A percentile compares a stretch with the other conserved stretches of the same genome.
Evolutionary conservation across 1,284 basidiomycete genomes (phyloP).

Genomic region (Mycosarcoma maydis): DNA sequence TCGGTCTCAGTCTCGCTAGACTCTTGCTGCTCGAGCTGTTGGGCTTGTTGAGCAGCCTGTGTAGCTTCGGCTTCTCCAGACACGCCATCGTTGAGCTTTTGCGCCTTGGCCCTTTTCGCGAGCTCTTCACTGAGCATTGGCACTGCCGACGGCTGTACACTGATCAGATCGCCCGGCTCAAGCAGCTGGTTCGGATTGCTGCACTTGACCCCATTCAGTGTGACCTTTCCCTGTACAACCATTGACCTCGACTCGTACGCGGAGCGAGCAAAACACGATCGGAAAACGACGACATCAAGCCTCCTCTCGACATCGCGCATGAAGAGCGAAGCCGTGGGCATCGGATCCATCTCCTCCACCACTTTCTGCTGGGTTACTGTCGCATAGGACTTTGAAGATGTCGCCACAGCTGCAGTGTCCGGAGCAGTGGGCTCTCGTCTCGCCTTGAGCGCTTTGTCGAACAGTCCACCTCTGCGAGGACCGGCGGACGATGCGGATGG

Average conservation of each 20-base stretch:
- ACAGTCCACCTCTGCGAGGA: slow-evolving; percentile 27
- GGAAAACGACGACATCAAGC: slow-evolving; percentile 90
- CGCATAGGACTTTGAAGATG: not conserved
- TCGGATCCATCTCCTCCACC: slow-evolving; percentile 41
- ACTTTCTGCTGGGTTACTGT: slow-evolving; percentile 35
- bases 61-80: slow-evolving; percentile 47
- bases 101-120: slow-evolving; percentile 42
- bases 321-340: slow-evolving; percentile 61
- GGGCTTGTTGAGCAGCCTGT: slow-evolving; percentile 14
- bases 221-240: slow-evolving; percentile 86
- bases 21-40: no score
- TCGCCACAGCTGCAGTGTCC: not conserved
- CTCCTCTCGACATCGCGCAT: slow-evolving; percentile 79
- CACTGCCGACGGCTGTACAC: slow-evolving; percentile 83
- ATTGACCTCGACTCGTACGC: slow-evolving; percentile 88
- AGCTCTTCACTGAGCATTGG: slow-evolving; percentile 71
- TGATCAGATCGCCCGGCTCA: slow-evolving; percentile 92
- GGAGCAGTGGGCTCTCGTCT: slow-evolving; percentile 23
- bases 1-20: slow-evolving; percentile 10
- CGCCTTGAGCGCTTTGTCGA: slow-evolving; percentile 37
- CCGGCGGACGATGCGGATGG: slow-evolving; percentile 27
- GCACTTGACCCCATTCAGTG: slow-evolving; percentile 86
- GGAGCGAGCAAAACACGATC: slow-evolving; percentile 87
- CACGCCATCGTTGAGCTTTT: slow-evolving; percentile 34
- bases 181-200: slow-evolving; percentile 87